Conservation (phyloP, 164 flowering plant species). For the Vitis rotundifolia region DNA sequence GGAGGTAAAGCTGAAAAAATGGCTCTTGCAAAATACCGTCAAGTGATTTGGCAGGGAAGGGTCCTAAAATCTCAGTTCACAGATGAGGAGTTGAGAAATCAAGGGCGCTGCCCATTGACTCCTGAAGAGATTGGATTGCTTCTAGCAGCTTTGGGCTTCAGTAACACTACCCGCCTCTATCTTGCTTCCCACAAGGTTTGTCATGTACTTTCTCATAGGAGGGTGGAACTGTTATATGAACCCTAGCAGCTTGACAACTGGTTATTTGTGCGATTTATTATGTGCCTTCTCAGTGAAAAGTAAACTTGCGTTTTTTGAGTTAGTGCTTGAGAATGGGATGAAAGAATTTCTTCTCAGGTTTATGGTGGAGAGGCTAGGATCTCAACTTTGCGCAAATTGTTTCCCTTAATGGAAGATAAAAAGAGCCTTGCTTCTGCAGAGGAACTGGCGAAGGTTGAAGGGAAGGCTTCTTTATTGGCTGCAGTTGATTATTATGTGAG, state of each 20-base stretch:
- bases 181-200: slow-evolving; percentile 96
- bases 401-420: slow-evolving; percentile 92
- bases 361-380: slow-evolving; percentile 97
- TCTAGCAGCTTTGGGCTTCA: slow-evolving; percentile 88
- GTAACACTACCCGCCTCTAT: slow-evolving; percentile 82
- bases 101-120: slow-evolving; percentile 96
- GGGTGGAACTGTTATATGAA: not conserved
- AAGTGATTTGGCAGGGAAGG: slow-evolving; percentile 93
- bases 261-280: not conserved
- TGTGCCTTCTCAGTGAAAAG: not conserved
- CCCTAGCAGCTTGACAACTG: too few species aligned
- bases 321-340: not conserved
- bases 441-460: slow-evolving; percentile 64
- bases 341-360: slow-evolving; percentile 46
- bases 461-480: slow-evolving; percentile 89
- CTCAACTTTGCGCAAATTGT: slow-evolving; percentile 62
- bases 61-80: slow-evolving; percentile 86
- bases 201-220: not conserved
- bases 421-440: slow-evolving; percentile 77
- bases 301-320: not conserved
- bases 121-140: slow-evolving; percentile 97
- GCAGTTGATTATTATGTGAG: slow-evolving; percentile 94
- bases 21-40: slow-evolving; percentile 90
- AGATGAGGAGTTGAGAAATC: slow-evolving; percentile 79
- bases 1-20: slow-evolving; percentile 93